Percentiles rank a stretch among this genome's conserved stretches.
Conservation (phyloP, 164 flowering plant species). For the Nymphaea thermarum region DNA sequence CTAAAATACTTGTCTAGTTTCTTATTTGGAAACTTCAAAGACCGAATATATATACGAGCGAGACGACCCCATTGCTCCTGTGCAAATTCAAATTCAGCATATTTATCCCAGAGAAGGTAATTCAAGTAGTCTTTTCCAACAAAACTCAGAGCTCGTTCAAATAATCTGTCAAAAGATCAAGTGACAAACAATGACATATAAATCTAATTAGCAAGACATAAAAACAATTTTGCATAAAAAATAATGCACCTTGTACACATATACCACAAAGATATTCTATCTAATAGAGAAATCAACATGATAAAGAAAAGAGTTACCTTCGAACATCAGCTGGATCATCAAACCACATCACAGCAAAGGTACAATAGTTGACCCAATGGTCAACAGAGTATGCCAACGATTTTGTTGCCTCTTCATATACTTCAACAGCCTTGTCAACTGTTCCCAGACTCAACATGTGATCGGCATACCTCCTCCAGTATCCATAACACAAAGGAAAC, state of each 20-base stretch:
- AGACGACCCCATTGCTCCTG: conserved; percentile 72
- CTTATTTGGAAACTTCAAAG: conserved; percentile 65
- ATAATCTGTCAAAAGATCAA: conserved; percentile 41
- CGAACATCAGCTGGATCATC: conserved; percentile 69
- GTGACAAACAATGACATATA: background rate
- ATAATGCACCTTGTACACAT: background rate
- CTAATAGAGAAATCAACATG: background rate
- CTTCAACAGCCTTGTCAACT: conserved; percentile 44
- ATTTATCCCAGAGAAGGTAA: conserved; percentile 77
- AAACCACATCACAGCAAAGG: conserved; percentile 36
- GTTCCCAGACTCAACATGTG: conserved; percentile 49
- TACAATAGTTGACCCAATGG: conserved; percentile 77
- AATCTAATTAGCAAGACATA: no score
- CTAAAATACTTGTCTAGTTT: conserved; percentile 55
- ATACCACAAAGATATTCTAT: background rate
- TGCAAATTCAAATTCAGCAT: conserved; percentile 61
- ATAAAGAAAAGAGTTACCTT: conserved; percentile 30
- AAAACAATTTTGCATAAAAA: background rate
- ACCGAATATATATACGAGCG: conserved; percentile 47
- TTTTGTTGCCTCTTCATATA: conserved; percentile 64
- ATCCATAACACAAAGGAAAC: conserved; percentile 86
- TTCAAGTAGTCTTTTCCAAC: conserved; percentile 81
- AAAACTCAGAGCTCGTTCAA: conserved; percentile 59
- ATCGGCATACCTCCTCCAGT: conserved; percentile 83
- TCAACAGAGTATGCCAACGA: conserved; percentile 59